Evolutionary conservation across 2,329 filamentous ascomycete species (phyloP), one percentile per base, ranked within the genome.

Genomic region (Incumbomyces lentus): DNA sequence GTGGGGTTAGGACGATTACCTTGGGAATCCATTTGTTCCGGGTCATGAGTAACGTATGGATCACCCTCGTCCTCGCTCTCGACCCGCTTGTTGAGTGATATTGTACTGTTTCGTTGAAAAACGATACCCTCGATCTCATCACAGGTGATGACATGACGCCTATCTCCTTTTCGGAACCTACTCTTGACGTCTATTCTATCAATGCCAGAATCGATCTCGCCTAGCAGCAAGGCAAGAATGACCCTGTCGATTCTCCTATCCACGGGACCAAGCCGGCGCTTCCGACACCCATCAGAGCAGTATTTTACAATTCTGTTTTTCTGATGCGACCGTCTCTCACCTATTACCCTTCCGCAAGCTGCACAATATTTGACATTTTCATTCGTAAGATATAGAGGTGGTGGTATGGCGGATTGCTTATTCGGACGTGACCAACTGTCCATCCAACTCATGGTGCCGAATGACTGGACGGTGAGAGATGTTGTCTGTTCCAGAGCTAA

Each of bases 211-310:
- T 55, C 14, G 46, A 58, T 32, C 54, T 59, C 56, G 36, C 58
- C 67, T 19, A 66, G 61, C 2, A 71, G 57, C 1, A 69, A 51
- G 2, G 61, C 60, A 8, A 48, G 47, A 29, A 49, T 53, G 6
- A 31, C 41, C 26, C 16, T 32, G 41, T 79, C 76, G 36, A 80
- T 75, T 47, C 69, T 68, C 2, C 67, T 65, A 53, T 79, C 76
- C 12, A 69, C 50, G 6, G 64, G 64, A 0, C 69, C 65, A 0
- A 72, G 72, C 55, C 77, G 79, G 32, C 67, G 66, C 30, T 65
- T 66, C 16, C 74, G 66, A 52, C 76, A 81, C 32, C 71, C 64
- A 38, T 69, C 64, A 0, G 76, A 80, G 62, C 77, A 80, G 63
- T 78, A 81, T 51, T 76, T 78, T 29, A 69, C 59, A 53, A 54